phyloP scores from a whole-genome alignment of 148 eudicot genomes.

The Amaranthus cruentus region DNA sequence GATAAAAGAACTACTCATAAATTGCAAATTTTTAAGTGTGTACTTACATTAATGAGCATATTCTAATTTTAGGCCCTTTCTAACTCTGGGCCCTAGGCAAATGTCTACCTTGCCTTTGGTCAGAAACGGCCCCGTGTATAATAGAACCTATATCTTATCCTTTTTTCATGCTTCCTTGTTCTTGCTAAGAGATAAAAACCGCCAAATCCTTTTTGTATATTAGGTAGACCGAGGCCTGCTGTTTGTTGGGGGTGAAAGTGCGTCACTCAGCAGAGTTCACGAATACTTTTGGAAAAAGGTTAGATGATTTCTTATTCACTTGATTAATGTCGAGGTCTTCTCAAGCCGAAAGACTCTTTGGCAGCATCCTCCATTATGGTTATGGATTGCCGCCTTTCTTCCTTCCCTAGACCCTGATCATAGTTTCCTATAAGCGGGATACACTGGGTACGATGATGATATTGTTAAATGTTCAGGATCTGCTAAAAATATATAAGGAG shows the following conservation, averaged over 20 bases:
- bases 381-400: too few relatives aligned
- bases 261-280: constrained; percentile 65
- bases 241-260: constrained; percentile 85
- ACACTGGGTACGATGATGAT: neutral
- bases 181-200: neutral
- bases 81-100: too few relatives aligned
- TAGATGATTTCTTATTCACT: constrained; percentile 6
- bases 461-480: constrained; percentile 46
- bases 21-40: neutral
- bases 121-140: too few relatives aligned
- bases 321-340: neutral
- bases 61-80: too few relatives aligned
- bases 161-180: neutral
- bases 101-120: too few relatives aligned
- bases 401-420: too few relatives aligned
- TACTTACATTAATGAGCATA: neutral
- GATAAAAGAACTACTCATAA: too few relatives aligned
- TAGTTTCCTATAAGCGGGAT: neutral
- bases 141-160: neutral
- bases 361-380: too few relatives aligned
- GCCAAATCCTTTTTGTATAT: constrained; percentile 8
- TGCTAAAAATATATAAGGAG: constrained; percentile 58
- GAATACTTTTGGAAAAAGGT: constrained; percentile 97
- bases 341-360: neutral
- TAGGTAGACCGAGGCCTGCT: constrained; percentile 66